phyloP scores from a whole-genome alignment of 352 stramenopile genomes.

The Phytopythium ostracodes region DNA sequence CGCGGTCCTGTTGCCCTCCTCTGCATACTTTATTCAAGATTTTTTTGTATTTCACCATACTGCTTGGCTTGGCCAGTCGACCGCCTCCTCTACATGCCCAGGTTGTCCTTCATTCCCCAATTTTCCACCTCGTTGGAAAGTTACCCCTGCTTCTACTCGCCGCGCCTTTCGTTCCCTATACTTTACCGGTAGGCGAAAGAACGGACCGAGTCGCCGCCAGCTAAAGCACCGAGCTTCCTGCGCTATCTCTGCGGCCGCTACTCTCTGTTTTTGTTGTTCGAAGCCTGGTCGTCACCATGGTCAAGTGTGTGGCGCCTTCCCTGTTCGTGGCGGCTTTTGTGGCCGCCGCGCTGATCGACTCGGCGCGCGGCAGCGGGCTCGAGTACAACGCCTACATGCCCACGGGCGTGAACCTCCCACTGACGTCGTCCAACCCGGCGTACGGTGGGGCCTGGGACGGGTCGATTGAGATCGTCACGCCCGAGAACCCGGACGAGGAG shows the following conservation, averaged over 20 bases:
- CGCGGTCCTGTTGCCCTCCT: not conserved
- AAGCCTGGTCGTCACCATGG: conserved; percentile 13
- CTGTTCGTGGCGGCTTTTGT: conserved; percentile 7
- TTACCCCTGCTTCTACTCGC: conserved; percentile 11
- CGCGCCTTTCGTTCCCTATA: not conserved
- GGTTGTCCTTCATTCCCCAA: conserved; percentile 21
- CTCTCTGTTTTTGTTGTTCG: not conserved
- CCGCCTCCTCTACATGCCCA: conserved; percentile 1
- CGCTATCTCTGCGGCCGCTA: not conserved
- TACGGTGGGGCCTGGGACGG: conserved; percentile 17
- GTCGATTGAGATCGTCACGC: conserved; percentile 16
- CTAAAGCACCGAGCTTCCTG: not conserved
- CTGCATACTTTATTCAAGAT: too few species aligned
- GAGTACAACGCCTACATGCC: conserved; percentile 25
- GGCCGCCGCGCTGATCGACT: conserved; percentile 9
- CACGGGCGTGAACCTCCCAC: conserved; percentile 15
- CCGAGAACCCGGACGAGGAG: conserved; percentile 11
- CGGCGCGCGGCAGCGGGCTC: conserved; percentile 9
- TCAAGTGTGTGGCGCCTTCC: conserved; percentile 13
- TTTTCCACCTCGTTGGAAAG: conserved; percentile 28
- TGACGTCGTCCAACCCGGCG: conserved; percentile 25
- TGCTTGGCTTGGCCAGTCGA: too few species aligned
- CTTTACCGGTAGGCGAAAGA: not conserved
- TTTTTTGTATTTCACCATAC: too few species aligned
- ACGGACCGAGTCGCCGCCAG: not conserved